A percentile compares a stretch with the other conserved stretches of the same genome.
These are phyloP conservation scores for Aspergillus fumigatiaffinis DNA, from an alignment of 2,329 filamentous ascomycete genomes.

Conservation along the genomic window DNA sequence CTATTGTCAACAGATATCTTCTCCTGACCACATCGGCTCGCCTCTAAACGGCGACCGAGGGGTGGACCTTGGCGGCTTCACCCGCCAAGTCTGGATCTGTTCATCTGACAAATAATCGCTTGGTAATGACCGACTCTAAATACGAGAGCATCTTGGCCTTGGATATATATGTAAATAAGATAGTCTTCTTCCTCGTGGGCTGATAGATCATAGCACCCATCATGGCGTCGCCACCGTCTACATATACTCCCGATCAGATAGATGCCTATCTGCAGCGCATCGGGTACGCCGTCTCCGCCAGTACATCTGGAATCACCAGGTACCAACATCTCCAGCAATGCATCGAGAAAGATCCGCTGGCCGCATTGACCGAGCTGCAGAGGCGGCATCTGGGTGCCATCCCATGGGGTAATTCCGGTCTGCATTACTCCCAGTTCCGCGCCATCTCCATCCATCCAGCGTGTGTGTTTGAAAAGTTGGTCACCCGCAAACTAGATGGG, in stretches of 20 bases:
- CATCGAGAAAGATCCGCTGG: slow-evolving; percentile 28
- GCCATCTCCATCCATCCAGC: slow-evolving; percentile 48
- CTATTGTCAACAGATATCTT: not conserved
- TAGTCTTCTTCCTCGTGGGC: not conserved
- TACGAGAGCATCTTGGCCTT: not conserved
- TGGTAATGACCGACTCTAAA: not conserved
- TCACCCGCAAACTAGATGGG: slow-evolving; percentile 49
- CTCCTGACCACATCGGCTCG: not conserved
- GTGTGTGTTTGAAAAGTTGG: slow-evolving; percentile 52
- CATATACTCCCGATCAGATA: slow-evolving; percentile 35
- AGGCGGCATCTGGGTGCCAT: slow-evolving; percentile 46
- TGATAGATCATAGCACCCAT: not conserved
- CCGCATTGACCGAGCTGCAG: slow-evolving; percentile 33
- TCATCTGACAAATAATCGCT: not conserved
- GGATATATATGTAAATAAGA: not conserved
- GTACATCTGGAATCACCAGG: slow-evolving; percentile 12
- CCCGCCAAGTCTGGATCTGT: not conserved
- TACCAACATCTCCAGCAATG: slow-evolving; percentile 25
- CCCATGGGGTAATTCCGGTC: slow-evolving; percentile 55
- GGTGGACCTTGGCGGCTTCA: not conserved
- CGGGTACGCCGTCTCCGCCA: slow-evolving; percentile 16
- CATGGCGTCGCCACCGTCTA: slow-evolving; percentile 9
- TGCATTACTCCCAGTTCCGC: slow-evolving; percentile 53
- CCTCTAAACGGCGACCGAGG: not conserved
- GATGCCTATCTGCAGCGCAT: slow-evolving; percentile 34